These are phyloP conservation scores for Coemansia asiatica DNA, from an alignment of 192 early-diverging fungal genomes.

Conservation along the genomic window DNA sequence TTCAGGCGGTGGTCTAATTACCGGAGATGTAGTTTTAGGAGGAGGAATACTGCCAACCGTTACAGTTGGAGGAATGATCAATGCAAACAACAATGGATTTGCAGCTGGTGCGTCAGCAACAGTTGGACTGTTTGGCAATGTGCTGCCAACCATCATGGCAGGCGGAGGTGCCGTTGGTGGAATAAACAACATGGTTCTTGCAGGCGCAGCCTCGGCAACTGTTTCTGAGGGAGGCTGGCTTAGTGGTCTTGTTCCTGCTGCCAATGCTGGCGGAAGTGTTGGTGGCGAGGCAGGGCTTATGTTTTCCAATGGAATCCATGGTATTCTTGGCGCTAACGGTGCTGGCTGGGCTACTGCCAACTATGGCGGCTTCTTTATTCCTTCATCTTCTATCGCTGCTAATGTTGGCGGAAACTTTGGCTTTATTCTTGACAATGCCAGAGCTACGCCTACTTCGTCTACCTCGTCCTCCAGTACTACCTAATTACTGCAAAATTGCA, in stretches of 20 bases:
- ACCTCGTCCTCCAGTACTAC: not conserved
- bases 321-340: conserved; percentile 18
- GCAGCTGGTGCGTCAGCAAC: conserved; percentile 32
- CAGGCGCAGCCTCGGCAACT: conserved; percentile 21
- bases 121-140: conserved; percentile 13
- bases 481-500: not conserved
- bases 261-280: conserved; percentile 14
- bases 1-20: conserved; percentile 17
- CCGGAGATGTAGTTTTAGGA: conserved; percentile 20
- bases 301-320: conserved; percentile 23
- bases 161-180: conserved; percentile 25
- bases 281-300: conserved; percentile 13
- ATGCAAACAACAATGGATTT: conserved; percentile 25
- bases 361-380: conserved; percentile 28
- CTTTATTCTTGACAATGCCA: conserved; percentile 18
- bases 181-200: conserved; percentile 11
- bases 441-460: conserved; percentile 17
- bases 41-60: conserved; percentile 27
- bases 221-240: conserved; percentile 24
- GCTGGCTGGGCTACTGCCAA: conserved; percentile 25
- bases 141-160: conserved; percentile 16
- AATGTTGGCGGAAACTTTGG: conserved; percentile 26
- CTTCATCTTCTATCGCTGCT: conserved; percentile 25
- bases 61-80: conserved; percentile 23
- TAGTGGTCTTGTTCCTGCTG: conserved; percentile 17